Base-by-base conservation (phyloP, 306 rosid species). In the Prosopis cineraria region DNA sequence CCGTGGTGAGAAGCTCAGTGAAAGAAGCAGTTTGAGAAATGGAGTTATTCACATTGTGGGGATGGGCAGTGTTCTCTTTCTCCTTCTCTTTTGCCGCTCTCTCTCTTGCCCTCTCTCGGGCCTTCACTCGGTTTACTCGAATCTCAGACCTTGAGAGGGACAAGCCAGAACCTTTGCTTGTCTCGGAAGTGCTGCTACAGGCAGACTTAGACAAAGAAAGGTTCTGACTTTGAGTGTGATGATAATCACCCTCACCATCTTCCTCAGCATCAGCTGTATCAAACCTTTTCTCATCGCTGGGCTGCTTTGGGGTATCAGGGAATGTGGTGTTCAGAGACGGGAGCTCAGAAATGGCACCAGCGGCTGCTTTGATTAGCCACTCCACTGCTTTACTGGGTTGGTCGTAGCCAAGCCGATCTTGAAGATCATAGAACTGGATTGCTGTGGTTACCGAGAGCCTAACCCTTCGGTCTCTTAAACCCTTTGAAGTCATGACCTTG, bases 361-460 rank as follows among this genome's bases (percentile, higher is more conserved):
- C 27, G 10, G 98, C 97, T 0, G 93, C 86, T 70, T 89, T 92
- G 67, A 94, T 94, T 14, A 94, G 78, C 98, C 98, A 94, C 81
- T 94, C 98, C 50, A 94, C 93, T 0, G 97, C 98, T 62, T 94
- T 94, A 58, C 98, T 94, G 0, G 98, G 98, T 39, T 94, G 98
- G 84, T 94, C 98, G 63, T 77, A 85, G 29, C 97, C 97, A 67
- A 94, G 70, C 14, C 98, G 89, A 79, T 94, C 98, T 81, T 94
- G 98, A 63, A 94, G 97, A 73, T 94, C 98, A 19, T 94, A 94
- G 78, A 94, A 94, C 71, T 94, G 90, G 81, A 94, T 94, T 14
- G 97, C 95, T 12, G 98, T 94, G 20, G 88, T 78, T 0, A 94
- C 98, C 8, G 98, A 90, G 30, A 94, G 82, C 85, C 98, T 78